Conservation (phyloP, 768 basidiomycete genomes). For the Rhodotorula babjevae region DNA sequence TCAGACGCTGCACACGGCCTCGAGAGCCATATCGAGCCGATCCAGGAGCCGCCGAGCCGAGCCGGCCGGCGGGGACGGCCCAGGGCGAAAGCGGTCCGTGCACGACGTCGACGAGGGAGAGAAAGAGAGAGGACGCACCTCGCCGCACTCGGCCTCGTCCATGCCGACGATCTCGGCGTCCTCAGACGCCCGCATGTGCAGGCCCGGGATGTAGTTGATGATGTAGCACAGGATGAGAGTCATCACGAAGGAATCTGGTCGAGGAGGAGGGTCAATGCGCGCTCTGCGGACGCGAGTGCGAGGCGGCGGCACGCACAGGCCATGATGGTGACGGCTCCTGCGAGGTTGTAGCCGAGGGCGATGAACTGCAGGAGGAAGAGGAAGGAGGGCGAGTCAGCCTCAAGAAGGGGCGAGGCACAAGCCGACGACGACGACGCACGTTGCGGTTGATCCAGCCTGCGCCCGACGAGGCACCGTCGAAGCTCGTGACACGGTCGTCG, state of each 20-base stretch:
- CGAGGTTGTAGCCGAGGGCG: conserved; percentile 65
- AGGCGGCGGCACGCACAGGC: conserved; percentile 43
- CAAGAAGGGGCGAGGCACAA: neutral
- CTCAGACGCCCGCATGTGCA: conserved; percentile 58
- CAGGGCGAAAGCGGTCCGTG: too few relatives aligned
- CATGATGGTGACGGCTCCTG: conserved; percentile 59
- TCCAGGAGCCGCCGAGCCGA: too few relatives aligned
- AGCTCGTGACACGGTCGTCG: conserved; percentile 57
- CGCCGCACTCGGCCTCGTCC: conserved; percentile 84
- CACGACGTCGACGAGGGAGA: neutral
- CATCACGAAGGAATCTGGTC: conserved; percentile 46
- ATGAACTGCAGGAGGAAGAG: conserved; percentile 54
- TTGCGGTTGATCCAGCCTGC: conserved; percentile 75
- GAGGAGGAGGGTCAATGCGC: neutral
- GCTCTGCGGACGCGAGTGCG: neutral
- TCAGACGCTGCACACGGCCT: neutral
- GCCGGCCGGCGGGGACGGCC: too few relatives aligned
- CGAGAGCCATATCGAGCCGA: neutral
- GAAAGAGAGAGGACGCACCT: conserved; percentile 45
- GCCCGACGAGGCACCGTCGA: conserved; percentile 62
- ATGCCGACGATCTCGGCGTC: conserved; percentile 64
- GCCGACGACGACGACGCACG: conserved; percentile 1
- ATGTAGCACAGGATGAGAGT: conserved; percentile 60
- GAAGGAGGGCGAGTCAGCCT: conserved; percentile 52
- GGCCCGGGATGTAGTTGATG: conserved; percentile 52